Percentiles rank a stretch among this genome's conserved stretches.
Conservation (phyloP, 2,329 filamentous ascomycete genomes). For the Clonostachys byssicola region DNA sequence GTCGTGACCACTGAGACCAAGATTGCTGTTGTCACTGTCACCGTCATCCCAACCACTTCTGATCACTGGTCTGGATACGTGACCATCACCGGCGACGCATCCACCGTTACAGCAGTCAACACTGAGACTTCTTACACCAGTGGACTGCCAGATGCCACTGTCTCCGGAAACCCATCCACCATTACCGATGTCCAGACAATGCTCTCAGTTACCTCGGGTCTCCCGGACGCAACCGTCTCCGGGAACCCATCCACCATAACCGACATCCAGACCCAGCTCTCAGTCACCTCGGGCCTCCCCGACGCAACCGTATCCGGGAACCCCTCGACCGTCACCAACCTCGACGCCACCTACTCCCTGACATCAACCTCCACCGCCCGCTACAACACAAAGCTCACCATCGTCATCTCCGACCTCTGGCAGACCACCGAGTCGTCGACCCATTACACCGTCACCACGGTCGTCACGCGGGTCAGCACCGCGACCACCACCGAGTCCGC, state of each 20-base stretch:
- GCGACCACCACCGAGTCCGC: conserved; percentile 11
- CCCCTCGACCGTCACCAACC: conserved; percentile 21
- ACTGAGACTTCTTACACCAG: conserved; percentile 12
- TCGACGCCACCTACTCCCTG: conserved; percentile 14
- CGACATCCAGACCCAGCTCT: conserved; percentile 17
- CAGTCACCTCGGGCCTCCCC: conserved; percentile 18
- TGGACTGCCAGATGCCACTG: conserved; percentile 15
- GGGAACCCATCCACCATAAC: conserved; percentile 21
- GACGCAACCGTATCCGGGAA: conserved; percentile 23
- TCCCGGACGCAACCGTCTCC: conserved; percentile 17
- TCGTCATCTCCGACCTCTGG: conserved; percentile 23
- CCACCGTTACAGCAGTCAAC: conserved; percentile 15
- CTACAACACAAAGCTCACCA: conserved; percentile 10
- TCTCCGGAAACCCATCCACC: conserved; percentile 16
- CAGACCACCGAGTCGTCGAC: conserved; percentile 10
- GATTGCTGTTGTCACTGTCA: conserved; percentile 11
- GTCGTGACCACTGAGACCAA: conserved; percentile 17
- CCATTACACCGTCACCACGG: conserved; percentile 13
- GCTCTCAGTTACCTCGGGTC: conserved; percentile 12
- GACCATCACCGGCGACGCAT: conserved; percentile 14
- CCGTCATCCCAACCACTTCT: conserved; percentile 7
- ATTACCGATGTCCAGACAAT: conserved; percentile 12
- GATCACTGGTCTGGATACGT: conserved; percentile 8
- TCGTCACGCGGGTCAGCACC: conserved; percentile 17
- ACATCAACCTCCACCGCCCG: conserved; percentile 5